Base-by-base conservation (phyloP, 1,284 basidiomycete genomes). In the Trametes sp. region DNA sequence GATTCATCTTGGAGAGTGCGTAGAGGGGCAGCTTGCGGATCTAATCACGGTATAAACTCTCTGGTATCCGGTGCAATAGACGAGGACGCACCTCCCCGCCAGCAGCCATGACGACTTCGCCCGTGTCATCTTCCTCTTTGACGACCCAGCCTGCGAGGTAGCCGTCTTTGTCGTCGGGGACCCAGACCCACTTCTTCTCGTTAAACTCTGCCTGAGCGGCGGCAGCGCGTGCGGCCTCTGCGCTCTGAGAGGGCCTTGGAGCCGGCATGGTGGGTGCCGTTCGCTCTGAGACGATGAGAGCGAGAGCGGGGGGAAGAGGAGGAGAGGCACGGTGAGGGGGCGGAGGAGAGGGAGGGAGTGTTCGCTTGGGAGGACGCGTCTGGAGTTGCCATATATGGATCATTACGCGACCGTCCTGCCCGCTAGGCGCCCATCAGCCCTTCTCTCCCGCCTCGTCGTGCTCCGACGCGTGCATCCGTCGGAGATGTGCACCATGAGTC, bases 161-260 rank as follows among this genome's bases (percentile, higher is more conserved):
- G 6, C 96, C 96, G 64, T 95, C 91, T 74, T 86, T 87, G 67
- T 91, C 86, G 76, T 97, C 95, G 1, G 94, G 94, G 26, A 96
- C 91, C 95, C 95, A 98, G 2, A 98, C 95, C 90, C 93, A 96
- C 78, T 93, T 96, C 89, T 97, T 97, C 84, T 95, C 93, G 74
- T 95, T 96, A 78, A 97, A 98, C 76, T 97, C 95, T 45, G 95
- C 95, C 72, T 96, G 93, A 31, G 90, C 86, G 26, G 94, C 94
- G n/a, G 95, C 94, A 31, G 86, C 87, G 60, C 87, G 81, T 14
- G 92, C 90, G 44, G 89, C 87, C 72, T 92, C 92, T 54, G 86
- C 85, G 70, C 82, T 86, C 60, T 87, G 85, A 38, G 90, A 88
- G 56, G 79, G 80, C 55, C 84, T 79, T 63, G 81, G 80, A 26